phyloP scores from a whole-genome alignment of 2,329 filamentous ascomycete species.

The Verticillium dahliae region DNA sequence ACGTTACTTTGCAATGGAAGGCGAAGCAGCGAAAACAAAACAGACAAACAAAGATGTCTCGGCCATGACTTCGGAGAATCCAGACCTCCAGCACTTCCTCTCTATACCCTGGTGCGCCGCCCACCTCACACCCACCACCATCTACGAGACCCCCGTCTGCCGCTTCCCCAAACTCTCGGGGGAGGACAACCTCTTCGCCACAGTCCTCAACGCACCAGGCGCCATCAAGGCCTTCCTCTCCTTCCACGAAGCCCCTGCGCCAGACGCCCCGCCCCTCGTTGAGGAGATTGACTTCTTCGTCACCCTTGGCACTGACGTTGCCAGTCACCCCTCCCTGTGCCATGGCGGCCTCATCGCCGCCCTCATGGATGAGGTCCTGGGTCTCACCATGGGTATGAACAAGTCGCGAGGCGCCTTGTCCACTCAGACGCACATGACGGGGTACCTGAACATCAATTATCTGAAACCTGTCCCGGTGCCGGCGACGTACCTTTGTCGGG shows the following conservation, averaged over 20 bases:
- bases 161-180: slow-evolving; percentile 20
- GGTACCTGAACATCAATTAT: slow-evolving; percentile 25
- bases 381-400: slow-evolving; percentile 28
- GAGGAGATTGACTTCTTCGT: slow-evolving; percentile 22
- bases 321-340: slow-evolving; percentile 22
- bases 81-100: slow-evolving; percentile 21
- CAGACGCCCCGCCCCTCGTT: slow-evolving; percentile 16
- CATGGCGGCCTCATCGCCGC: slow-evolving; percentile 31
- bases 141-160: slow-evolving; percentile 25
- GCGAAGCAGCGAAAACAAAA: too few relatives aligned
- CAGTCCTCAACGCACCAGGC: slow-evolving; percentile 20
- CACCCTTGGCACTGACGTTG: slow-evolving; percentile 24
- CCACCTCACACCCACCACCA: slow-evolving; percentile 19
- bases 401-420: slow-evolving; percentile 19
- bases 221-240: slow-evolving; percentile 26
- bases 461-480: slow-evolving; percentile 22
- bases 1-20: too few relatives aligned
- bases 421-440: slow-evolving; percentile 24
- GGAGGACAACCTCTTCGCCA: slow-evolving; percentile 26
- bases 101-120: slow-evolving; percentile 28
- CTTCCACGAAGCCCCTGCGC: slow-evolving; percentile 19
- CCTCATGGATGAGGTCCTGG: slow-evolving; percentile 30
- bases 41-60: too few relatives aligned
- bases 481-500: slow-evolving; percentile 22
- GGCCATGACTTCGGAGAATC: slow-evolving; percentile 6